phyloP scores from a whole-genome alignment of 805 yeast species.

The Jamesozyma spencerorum region DNA sequence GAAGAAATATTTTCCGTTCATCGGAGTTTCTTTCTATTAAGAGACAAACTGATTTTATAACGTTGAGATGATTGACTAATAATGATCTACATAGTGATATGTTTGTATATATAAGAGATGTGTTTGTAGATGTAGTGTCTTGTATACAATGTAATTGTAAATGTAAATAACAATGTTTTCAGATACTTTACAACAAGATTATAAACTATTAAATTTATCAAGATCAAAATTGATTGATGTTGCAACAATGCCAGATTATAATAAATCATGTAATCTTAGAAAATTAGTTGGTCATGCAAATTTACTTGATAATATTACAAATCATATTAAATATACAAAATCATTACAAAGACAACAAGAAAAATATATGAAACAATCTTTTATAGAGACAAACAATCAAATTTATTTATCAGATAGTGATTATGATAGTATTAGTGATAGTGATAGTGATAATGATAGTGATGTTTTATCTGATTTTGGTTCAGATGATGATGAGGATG shows the following conservation, averaged over 20 bases:
- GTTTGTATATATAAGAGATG: too few relatives aligned
- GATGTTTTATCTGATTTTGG: constrained; percentile 1
- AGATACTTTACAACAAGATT: constrained; percentile 1
- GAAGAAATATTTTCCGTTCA: too few relatives aligned
- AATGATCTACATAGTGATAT: too few relatives aligned
- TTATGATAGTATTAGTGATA: neutral
- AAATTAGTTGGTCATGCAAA: constrained; percentile 29
- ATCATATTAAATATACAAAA: neutral
- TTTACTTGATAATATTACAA: constrained; percentile 28
- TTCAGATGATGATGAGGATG: neutral
- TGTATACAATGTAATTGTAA: too few relatives aligned
- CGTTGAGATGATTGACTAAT: too few relatives aligned
- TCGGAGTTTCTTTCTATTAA: too few relatives aligned
- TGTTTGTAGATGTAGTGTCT: too few relatives aligned
- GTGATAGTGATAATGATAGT: constrained; percentile 2
- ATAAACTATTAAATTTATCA: constrained; percentile 7
- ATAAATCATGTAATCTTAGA: constrained; percentile 21
- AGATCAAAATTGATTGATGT: constrained; percentile 17
- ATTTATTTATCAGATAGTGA: neutral
- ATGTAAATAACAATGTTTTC: neutral
- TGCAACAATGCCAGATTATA: constrained; percentile 10
- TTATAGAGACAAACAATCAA: too few relatives aligned
- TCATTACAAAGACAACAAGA: too few relatives aligned
- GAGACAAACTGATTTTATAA: too few relatives aligned
- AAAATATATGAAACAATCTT: neutral